Base-by-base conservation (phyloP, 2,329 filamentous ascomycete genomes). In the Thermothelomyces thermophilus region DNA sequence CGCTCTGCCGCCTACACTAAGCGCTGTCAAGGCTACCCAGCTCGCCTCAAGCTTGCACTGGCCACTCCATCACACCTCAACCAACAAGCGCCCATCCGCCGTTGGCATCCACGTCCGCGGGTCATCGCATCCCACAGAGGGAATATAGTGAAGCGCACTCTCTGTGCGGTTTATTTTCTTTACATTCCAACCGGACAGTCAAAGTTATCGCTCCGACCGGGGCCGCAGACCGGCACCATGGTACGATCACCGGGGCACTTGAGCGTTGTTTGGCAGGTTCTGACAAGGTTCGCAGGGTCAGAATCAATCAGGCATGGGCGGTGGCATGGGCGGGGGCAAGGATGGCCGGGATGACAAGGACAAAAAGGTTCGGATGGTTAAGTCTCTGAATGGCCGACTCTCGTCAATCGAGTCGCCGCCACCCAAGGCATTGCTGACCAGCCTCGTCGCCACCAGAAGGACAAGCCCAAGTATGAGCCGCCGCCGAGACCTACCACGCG, bases 401-500 rank as follows among this genome's bases (percentile, higher is more conserved):
- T 34, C 17, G n/a, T 4, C 35, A 35, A 16, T 5, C 20, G 16
- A 17, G 28, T 30, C 34, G 34, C 22, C 34, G 34, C 34, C 42
- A 35, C 36, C 22, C 22, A n/a, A 19, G 5, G 19, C 37, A 35
- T 42, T 35, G 45, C 60, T 59, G 24, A 59, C 47, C 31, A 37
- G 26, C 14, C n/a, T 33, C 46, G 2, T 52, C 40, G 22, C 33
- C 33, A 53, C 61, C 64, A 95, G 91, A 97, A 98, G 80, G 91
- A 98, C 57, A 98, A 98, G 84, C 93, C 93, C 67, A 97, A 95
- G 86, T 98, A 98, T 77, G 93, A 98, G 72, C 93, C 93, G 58
- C 93, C 93, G 61, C 93, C 93, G 70, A 86, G 91, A 65, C 93
- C 93, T 56, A 98, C 93, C 56, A 97, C 93, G 59, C 88, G 93